These are phyloP conservation scores for Platanus orientalis DNA, from an alignment of 164 flowering plant species.

Conservation along the genomic window DNA sequence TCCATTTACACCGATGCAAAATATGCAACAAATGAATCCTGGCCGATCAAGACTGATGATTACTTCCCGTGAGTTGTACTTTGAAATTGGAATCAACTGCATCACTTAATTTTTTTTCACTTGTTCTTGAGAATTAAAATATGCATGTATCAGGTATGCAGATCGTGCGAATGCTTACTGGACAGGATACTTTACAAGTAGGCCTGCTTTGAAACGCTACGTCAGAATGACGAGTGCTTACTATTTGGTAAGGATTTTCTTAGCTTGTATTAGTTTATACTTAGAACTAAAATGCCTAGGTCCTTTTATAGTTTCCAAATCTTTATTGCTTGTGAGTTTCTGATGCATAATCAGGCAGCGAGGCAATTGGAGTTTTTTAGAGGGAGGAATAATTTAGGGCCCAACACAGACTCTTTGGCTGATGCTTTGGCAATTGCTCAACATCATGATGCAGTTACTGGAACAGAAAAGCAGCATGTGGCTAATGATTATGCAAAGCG, in stretches of 20 bases:
- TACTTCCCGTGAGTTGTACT: constrained; percentile 78
- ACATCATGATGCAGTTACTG: constrained; percentile 97
- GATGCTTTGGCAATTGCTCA: constrained; percentile 96
- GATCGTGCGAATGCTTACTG: constrained; percentile 85
- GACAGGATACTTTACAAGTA: constrained; percentile 95
- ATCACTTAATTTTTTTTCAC: neutral
- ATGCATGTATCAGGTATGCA: constrained; percentile 62
- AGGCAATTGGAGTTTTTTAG: constrained; percentile 76
- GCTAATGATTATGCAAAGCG: constrained; percentile 90
- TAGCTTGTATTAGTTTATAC: neutral
- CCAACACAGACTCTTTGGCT: constrained; percentile 66
- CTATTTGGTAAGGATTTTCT: constrained; percentile 55
- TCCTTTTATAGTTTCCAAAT: constrained; percentile 1
- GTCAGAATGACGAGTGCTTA: constrained; percentile 85
- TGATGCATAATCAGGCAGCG: constrained; percentile 61
- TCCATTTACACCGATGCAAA: constrained; percentile 93
- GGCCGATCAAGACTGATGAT: constrained; percentile 89
- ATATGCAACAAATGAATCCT: constrained; percentile 52
- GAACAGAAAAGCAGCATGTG: constrained; percentile 91
- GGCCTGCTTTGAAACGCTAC: constrained; percentile 81
- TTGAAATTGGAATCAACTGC: neutral
- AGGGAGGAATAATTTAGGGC: constrained; percentile 60
- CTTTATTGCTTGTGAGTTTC: constrained; percentile 1
- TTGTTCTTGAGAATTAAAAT: constrained; percentile 4
- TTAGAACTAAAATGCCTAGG: neutral